Evolutionary conservation across 2,329 filamentous ascomycete genomes (phyloP).

Genomic region (Parastagonospora nodorum): DNA sequence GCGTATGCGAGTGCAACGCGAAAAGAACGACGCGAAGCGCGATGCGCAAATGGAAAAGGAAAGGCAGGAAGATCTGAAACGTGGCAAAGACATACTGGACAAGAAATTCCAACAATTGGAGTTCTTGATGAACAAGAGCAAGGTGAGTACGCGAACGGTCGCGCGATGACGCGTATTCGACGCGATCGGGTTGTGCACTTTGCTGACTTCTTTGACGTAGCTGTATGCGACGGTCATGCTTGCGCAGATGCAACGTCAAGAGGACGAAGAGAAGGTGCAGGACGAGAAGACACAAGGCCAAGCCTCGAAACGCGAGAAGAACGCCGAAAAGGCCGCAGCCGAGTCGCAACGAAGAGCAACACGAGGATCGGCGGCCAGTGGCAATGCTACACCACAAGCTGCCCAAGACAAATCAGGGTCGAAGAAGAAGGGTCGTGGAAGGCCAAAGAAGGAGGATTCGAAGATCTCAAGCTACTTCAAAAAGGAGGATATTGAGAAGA

Average conservation of each 20-base stretch:
- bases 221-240: conserved; percentile 59
- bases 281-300: conserved; percentile 53
- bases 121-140: conserved; percentile 58
- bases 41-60: conserved; percentile 51
- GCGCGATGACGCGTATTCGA: neutral
- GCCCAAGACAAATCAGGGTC: conserved; percentile 22
- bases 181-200: neutral
- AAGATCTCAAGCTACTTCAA: conserved; percentile 66
- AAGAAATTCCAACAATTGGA: conserved; percentile 59
- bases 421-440: conserved; percentile 41
- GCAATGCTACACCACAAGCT: conserved; percentile 16
- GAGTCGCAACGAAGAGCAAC: conserved; percentile 54
- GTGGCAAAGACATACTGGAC: conserved; percentile 52
- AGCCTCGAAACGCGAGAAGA: conserved; percentile 52
- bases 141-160: conserved; percentile 30
- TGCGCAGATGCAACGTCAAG: conserved; percentile 58
- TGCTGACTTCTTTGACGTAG: conserved; percentile 20
- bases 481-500: conserved; percentile 61
- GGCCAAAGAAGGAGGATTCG: conserved; percentile 45
- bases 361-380: conserved; percentile 37
- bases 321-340: conserved; percentile 53
- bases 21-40: conserved; percentile 52
- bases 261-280: conserved; percentile 53
- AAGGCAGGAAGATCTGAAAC: conserved; percentile 53
- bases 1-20: conserved; percentile 49